Evolutionary conservation across 2,329 filamentous ascomycete species (phyloP).

Genomic region (Eutypella sp.): DNA sequence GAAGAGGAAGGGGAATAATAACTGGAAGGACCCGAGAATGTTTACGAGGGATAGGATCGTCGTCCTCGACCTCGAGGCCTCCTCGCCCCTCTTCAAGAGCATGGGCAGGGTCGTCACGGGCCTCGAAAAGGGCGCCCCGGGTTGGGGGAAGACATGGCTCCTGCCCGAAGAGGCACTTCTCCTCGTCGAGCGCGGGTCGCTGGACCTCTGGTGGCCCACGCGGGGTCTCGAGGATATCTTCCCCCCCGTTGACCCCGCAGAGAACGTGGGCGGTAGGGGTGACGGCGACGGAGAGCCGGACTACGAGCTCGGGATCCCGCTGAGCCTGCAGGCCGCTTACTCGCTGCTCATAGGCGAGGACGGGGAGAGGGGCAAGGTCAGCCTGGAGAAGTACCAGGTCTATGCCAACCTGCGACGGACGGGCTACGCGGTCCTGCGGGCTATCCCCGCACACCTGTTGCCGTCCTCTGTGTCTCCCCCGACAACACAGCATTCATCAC

Average conservation of each 20-base stretch:
- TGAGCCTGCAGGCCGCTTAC: slow-evolving; percentile 90
- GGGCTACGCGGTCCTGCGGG: slow-evolving; percentile 77
- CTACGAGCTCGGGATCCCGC: slow-evolving; percentile 64
- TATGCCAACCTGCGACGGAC: slow-evolving; percentile 78
- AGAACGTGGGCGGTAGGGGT: too few species aligned
- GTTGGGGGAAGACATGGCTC: slow-evolving; percentile 68
- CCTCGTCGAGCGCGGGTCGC: slow-evolving; percentile 76
- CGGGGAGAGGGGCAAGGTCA: slow-evolving; percentile 53
- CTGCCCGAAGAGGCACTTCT: slow-evolving; percentile 90
- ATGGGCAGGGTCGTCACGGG: slow-evolving; percentile 63
- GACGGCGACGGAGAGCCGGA: slow-evolving; percentile 30
- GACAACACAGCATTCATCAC: slow-evolving; percentile 1
- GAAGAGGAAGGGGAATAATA: slow-evolving; percentile 31
- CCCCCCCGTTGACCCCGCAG: too few species aligned
- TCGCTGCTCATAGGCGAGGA: slow-evolving; percentile 73
- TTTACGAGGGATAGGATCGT: slow-evolving; percentile 50
- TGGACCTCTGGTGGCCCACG: slow-evolving; percentile 82
- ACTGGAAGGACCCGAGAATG: slow-evolving; percentile 23
- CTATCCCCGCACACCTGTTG: slow-evolving; percentile 35
- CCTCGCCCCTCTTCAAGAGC: slow-evolving; percentile 67
- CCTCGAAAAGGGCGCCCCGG: slow-evolving; percentile 47
- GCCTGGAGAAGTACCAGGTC: slow-evolving; percentile 79
- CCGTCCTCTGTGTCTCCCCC: slow-evolving; percentile 10
- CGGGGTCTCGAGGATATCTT: slow-evolving; percentile 45
- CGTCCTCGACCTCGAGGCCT: slow-evolving; percentile 62